A percentile compares a stretch with the other conserved stretches of the same genome.
These are phyloP conservation scores for Colletotrichum zoysiae DNA, from an alignment of 2,329 filamentous ascomycete species.

Conservation along the genomic window DNA sequence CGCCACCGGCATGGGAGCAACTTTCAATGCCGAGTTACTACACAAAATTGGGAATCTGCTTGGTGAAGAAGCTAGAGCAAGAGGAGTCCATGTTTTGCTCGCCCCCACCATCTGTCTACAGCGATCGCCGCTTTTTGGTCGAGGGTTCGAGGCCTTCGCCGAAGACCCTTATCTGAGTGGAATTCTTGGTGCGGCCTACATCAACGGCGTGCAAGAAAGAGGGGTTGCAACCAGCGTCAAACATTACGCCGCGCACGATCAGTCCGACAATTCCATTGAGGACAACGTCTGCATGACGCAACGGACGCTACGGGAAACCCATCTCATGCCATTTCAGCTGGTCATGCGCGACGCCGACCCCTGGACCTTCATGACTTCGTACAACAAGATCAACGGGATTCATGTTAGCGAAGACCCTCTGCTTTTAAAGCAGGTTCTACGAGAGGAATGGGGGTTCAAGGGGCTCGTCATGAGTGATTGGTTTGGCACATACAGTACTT, in stretches of 20 bases:
- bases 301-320: slow-evolving; percentile 59
- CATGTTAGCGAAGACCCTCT: slow-evolving; percentile 66
- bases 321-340: slow-evolving; percentile 69
- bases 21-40: slow-evolving; percentile 71
- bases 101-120: slow-evolving; percentile 71
- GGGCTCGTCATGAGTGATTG: slow-evolving; percentile 72
- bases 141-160: slow-evolving; percentile 62
- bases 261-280: slow-evolving; percentile 43
- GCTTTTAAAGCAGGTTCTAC: slow-evolving; percentile 63
- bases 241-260: slow-evolving; percentile 55
- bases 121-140: slow-evolving; percentile 60
- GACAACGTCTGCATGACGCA: slow-evolving; percentile 48
- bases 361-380: slow-evolving; percentile 69
- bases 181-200: slow-evolving; percentile 56
- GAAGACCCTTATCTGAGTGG: slow-evolving; percentile 62
- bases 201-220: slow-evolving; percentile 58
- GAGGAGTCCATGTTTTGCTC: slow-evolving; percentile 78
- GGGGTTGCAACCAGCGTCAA: slow-evolving; percentile 60
- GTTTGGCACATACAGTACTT: slow-evolving; percentile 68
- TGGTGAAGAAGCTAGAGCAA: slow-evolving; percentile 65
- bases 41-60: slow-evolving; percentile 68
- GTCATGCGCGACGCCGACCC: slow-evolving; percentile 65
- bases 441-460: slow-evolving; percentile 69
- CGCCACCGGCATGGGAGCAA: slow-evolving; percentile 63
- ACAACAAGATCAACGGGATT: slow-evolving; percentile 70